Percentiles rank a stretch among this genome's conserved stretches.
These are phyloP conservation scores for Cenchrus americanus DNA, from an alignment of 176 grass and related monocot species.

Conservation along the genomic window DNA sequence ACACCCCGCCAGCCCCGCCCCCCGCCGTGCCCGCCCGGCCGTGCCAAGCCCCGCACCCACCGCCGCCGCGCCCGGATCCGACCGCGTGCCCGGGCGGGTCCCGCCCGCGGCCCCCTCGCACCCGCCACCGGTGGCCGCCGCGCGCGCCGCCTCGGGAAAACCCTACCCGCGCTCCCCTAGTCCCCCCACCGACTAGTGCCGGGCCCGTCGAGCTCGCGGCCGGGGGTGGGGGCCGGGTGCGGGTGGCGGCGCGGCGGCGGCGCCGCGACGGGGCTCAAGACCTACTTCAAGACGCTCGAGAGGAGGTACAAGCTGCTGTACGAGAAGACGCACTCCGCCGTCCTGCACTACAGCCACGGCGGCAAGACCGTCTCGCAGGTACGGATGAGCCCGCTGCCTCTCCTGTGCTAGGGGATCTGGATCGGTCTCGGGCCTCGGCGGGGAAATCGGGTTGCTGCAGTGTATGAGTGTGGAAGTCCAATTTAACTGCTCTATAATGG, in stretches of 20 bases:
- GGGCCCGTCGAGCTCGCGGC: too few species aligned
- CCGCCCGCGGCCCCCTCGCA: too few species aligned
- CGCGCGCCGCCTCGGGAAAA: too few species aligned
- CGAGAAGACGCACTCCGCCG: slow-evolving; percentile 86
- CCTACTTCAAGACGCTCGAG: slow-evolving; percentile 96
- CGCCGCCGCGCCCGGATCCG: too few species aligned
- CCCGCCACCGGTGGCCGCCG: too few species aligned
- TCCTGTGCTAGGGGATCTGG: slow-evolving; percentile 20
- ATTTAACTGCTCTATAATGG: neutral
- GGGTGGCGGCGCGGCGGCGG: slow-evolving; percentile 27
- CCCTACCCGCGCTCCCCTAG: too few species aligned
- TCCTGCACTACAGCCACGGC: slow-evolving; percentile 72
- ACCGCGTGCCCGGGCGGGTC: too few species aligned
- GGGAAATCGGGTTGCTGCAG: neutral
- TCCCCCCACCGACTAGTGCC: too few species aligned
- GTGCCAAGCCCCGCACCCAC: too few species aligned
- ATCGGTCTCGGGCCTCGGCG: neutral
- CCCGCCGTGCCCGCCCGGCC: too few species aligned
- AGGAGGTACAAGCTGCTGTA: slow-evolving; percentile 90
- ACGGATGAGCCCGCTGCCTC: neutral
- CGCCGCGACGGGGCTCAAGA: slow-evolving; percentile 67
- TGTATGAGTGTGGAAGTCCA: neutral
- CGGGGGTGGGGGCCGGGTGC: slow-evolving; percentile 49
- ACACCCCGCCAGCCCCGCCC: too few species aligned
- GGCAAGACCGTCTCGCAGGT: slow-evolving; percentile 91